phyloP scores from a whole-genome alignment of 73 alveolate species.

The Uronychia binucleata region DNA sequence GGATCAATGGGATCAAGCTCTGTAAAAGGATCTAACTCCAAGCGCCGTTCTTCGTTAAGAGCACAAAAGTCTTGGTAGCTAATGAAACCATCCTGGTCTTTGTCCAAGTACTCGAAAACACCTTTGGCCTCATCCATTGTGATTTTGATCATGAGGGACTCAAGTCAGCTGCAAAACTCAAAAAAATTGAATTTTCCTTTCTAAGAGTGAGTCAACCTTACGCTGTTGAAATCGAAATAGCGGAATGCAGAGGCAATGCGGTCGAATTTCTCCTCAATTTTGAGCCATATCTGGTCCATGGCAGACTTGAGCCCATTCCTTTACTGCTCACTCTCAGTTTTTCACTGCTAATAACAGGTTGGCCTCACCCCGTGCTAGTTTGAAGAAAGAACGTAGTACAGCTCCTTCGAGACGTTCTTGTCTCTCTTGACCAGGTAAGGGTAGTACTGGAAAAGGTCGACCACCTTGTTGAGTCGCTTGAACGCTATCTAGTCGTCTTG shows the following conservation, averaged over 20 bases:
- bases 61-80: conserved; percentile 36
- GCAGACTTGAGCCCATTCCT: background rate
- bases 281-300: conserved; percentile 28
- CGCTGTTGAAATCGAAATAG: conserved; percentile 23
- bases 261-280: conserved; percentile 12
- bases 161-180: conserved; percentile 27
- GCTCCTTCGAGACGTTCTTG: conserved; percentile 37
- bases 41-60: conserved; percentile 33
- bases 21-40: conserved; percentile 30
- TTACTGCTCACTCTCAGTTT: background rate
- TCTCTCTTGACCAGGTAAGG: conserved; percentile 30
- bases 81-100: conserved; percentile 29
- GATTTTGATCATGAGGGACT: conserved; percentile 10
- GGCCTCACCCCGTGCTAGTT: background rate
- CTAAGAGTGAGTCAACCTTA: conserved; percentile 2
- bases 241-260: conserved; percentile 28
- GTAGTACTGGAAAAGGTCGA: conserved; percentile 36
- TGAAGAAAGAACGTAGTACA: conserved; percentile 40
- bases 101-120: conserved; percentile 23
- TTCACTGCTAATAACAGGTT: background rate
- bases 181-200: conserved; percentile 23
- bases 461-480: conserved; percentile 20
- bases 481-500: background rate
- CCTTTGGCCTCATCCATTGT: background rate
- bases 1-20: background rate